Evolutionary conservation across 495 filamentous ascomycete genomes (phyloP), one percentile per base, ranked within the genome.

Genomic region (Barbatosphaeria neglecta): DNA sequence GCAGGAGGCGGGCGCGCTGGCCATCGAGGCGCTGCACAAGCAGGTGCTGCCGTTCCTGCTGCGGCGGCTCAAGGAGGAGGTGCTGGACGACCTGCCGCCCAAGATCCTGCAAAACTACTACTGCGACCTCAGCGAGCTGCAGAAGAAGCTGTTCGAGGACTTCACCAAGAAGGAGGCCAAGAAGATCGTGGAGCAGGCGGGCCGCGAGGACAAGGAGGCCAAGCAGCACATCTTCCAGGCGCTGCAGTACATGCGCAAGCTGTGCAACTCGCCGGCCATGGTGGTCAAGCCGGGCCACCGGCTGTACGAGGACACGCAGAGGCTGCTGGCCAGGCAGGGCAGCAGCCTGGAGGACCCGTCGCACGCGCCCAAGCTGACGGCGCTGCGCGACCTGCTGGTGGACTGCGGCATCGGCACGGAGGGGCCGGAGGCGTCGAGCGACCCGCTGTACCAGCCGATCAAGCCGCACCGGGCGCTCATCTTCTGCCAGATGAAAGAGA

Each of bases 31-130:
- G 20, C 62, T 98, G 39, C 92, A 98, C 65, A 98, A 98, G 60
- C 92, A 98, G 63, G 92, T 97, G 17, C 71, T 98, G 24, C 92
- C 92, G 9, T 98, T 98, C 81, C 72, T 98, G 41, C 82, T 98
- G 18, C 88, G 92, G 42, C 88, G 92, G 56, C 74, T 98, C 56
- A 98, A 98, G 68, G 92, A 98, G 66, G 92, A 98, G 61, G 92
- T 98, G 7, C 73, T 98, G 38, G 85, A 97, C 52, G 92, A 98
- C 53, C 75, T 98, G 37, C 92, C 92, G 5, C 92, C 92, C 11
- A 98, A 98, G 77, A 98, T 98, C 56, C 76, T 98, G 17, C 92
- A 98, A 57, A 98, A 98, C 63, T 98, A 98, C 70, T 98, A 98
- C 70, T 98, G 92, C 63, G 92, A 98, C 62, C 88, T 95, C 22